phyloP scores from a whole-genome alignment of 2,329 filamentous ascomycete species.

The Trichophyton simii region DNA sequence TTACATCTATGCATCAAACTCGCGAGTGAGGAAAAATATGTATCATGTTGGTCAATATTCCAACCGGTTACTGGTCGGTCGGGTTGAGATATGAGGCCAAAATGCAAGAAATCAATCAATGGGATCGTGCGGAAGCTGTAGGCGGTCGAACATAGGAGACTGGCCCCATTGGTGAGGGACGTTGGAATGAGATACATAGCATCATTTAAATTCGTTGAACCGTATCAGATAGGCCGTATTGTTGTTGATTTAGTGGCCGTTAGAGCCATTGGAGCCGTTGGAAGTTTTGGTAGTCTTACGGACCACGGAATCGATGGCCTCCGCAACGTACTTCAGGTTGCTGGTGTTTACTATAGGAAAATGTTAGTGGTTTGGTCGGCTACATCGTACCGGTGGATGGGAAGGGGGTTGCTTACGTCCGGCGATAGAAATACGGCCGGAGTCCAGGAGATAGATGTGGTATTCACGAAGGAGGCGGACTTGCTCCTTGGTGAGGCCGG shows the following conservation, averaged over 20 bases:
- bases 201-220: background rate
- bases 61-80: background rate
- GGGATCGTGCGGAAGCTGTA: background rate
- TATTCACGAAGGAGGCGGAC: constrained; percentile 15
- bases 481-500: constrained; percentile 18
- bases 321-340: constrained; percentile 16
- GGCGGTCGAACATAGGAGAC: background rate
- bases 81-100: background rate
- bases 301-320: constrained; percentile 14
- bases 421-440: constrained; percentile 18
- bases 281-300: constrained; percentile 2
- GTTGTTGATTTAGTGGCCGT: background rate
- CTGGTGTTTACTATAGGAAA: constrained; percentile 13
- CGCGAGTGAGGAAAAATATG: background rate
- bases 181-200: background rate
- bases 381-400: background rate
- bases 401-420: constrained; percentile 14
- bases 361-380: background rate
- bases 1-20: background rate
- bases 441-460: constrained; percentile 20
- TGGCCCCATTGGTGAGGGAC: background rate
- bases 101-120: background rate
- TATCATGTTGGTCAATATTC: background rate
- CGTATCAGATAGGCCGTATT: background rate
- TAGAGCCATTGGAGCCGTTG: constrained; percentile 1